Conservation (phyloP, 75 land plant species). For the Pinus tabuliformis region DNA sequence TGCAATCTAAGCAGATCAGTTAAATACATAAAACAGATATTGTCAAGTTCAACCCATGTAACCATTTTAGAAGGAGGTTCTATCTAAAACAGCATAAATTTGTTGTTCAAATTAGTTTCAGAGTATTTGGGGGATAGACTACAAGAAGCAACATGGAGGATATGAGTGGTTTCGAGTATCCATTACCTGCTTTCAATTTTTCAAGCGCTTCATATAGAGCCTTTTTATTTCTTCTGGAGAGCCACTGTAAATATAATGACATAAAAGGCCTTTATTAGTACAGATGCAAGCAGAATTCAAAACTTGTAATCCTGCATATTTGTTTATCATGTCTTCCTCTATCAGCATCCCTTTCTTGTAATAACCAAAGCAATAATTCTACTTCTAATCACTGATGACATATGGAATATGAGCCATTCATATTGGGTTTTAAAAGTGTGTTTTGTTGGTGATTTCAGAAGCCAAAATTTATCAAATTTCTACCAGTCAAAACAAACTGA, state of each 20-base stretch:
- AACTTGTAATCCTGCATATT: neutral
- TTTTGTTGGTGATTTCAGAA: too few relatives aligned
- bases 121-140: neutral
- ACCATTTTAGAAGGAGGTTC: too few relatives aligned
- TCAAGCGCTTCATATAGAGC: conserved; percentile 26
- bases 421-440: too few relatives aligned
- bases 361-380: too few relatives aligned
- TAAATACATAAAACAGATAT: neutral
- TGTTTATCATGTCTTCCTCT: too few relatives aligned
- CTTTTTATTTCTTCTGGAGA: conserved; percentile 15
- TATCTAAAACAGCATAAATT: too few relatives aligned
- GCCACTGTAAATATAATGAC: conserved; percentile 7
- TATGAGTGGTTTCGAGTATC: neutral
- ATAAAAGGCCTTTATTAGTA: neutral
- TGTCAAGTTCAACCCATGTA: neutral
- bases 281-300: neutral
- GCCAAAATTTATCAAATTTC: too few relatives aligned
- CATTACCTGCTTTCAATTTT: conserved; percentile 27
- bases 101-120: neutral
- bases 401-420: too few relatives aligned
- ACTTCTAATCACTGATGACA: too few relatives aligned
- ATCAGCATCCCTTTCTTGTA: too few relatives aligned
- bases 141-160: neutral
- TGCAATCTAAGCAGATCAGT: neutral
- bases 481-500: too few relatives aligned